Evolutionary conservation across 2,329 filamentous ascomycete species (phyloP).

Genomic region (Venturia aucupariae): DNA sequence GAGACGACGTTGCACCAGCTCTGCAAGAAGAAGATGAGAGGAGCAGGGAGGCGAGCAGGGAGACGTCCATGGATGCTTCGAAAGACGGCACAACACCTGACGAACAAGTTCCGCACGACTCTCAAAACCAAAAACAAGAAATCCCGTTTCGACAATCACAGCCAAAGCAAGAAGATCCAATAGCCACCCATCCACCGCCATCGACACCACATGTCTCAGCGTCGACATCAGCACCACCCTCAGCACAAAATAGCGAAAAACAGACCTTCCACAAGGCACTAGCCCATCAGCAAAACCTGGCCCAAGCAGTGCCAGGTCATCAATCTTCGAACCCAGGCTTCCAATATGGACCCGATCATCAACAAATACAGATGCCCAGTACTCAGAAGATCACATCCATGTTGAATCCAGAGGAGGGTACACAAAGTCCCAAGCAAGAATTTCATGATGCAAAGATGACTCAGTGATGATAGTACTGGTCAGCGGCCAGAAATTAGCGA

Average conservation of each 20-base stretch:
- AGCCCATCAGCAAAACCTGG: neutral
- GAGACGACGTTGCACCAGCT: conserved; percentile 12
- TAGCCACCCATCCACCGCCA: neutral
- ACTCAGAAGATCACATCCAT: neutral
- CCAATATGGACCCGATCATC: neutral
- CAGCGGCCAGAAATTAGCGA: neutral
- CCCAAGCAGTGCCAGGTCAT: neutral
- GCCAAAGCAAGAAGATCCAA: neutral
- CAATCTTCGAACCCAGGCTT: neutral
- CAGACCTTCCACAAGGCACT: neutral
- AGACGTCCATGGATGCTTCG: neutral
- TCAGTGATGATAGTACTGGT: neutral
- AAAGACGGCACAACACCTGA: neutral
- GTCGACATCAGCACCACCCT: neutral
- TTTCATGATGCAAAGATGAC: neutral
- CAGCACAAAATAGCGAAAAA: neutral
- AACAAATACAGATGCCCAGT: neutral
- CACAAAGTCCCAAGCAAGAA: neutral
- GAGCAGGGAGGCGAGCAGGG: neutral
- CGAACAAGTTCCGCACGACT: neutral
- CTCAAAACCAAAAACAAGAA: neutral
- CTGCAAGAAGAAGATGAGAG: conserved; percentile 10
- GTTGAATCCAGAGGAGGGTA: neutral
- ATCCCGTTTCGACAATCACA: neutral
- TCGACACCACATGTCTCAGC: neutral